Evolutionary conservation across 1,284 basidiomycete genomes (phyloP).

Genomic region (Polyporus tsugae): DNA sequence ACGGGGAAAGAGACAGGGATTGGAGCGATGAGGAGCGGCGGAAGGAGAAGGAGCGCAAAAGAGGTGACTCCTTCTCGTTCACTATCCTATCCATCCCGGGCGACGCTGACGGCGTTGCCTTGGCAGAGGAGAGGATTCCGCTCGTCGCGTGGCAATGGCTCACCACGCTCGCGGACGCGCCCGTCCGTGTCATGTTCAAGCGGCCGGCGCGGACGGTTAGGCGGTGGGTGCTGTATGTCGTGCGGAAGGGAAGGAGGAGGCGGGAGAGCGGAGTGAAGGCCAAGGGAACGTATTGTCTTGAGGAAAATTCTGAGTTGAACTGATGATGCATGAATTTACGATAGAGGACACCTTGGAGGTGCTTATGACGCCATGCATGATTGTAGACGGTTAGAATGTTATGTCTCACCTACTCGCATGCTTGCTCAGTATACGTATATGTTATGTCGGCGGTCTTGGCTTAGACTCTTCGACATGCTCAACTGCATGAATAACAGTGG

Average conservation of each 20-base stretch:
- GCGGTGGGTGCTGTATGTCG: constrained; percentile 6
- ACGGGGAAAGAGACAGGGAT: no score
- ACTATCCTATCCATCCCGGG: neutral
- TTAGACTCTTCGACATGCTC: neutral
- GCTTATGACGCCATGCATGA: neutral
- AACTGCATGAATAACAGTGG: neutral
- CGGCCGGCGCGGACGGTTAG: neutral
- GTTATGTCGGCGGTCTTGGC: neutral
- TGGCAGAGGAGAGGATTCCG: neutral
- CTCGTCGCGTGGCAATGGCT: constrained; percentile 1
- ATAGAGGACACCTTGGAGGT: neutral
- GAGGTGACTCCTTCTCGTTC: constrained; percentile 12
- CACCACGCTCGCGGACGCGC: neutral
- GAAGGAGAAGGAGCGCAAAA: constrained; percentile 2
- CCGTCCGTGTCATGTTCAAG: neutral
- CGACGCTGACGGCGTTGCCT: constrained; percentile 5
- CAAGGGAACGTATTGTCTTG: neutral
- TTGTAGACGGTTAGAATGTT: neutral
- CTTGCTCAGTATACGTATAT: neutral
- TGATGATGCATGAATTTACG: neutral
- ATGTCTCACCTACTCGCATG: neutral
- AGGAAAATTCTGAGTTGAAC: neutral
- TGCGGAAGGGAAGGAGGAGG: neutral
- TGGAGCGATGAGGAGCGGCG: neutral
- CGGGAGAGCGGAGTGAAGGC: neutral